These are phyloP conservation scores for Rubus parviflorus DNA, from an alignment of 306 rosid species.

Conservation along the genomic window DNA sequence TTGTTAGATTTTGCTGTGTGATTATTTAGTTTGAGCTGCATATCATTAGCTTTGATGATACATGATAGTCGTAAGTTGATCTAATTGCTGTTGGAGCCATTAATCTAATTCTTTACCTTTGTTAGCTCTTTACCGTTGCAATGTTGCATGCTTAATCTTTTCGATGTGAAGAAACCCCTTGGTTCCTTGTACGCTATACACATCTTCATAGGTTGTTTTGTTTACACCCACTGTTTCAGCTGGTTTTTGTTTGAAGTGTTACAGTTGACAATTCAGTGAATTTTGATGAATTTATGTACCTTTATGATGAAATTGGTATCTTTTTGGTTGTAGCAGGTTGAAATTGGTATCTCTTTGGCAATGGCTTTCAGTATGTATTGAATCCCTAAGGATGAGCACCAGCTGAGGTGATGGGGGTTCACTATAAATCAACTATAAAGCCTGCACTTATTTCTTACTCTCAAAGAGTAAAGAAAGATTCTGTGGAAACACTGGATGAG, in stretches of 20 bases:
- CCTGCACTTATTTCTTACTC: slow-evolving; percentile 57
- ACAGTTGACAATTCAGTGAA: too few species aligned
- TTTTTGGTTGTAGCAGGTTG: too few species aligned
- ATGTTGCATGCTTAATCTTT: not conserved
- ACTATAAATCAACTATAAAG: slow-evolving; percentile 58
- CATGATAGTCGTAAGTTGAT: not conserved
- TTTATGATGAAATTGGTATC: not conserved
- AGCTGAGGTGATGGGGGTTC: slow-evolving; percentile 78
- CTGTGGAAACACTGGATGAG: slow-evolving; percentile 67
- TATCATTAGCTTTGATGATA: not conserved
- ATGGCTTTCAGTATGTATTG: slow-evolving; percentile 60
- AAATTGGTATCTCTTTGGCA: slow-evolving; percentile 15
- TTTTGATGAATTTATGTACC: too few species aligned
- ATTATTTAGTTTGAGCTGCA: not conserved
- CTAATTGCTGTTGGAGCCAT: not conserved
- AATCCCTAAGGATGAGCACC: slow-evolving; percentile 71
- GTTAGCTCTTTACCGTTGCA: too few species aligned
- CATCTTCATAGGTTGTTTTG: not conserved
- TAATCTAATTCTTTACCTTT: not conserved
- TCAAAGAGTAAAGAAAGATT: slow-evolving; percentile 58
- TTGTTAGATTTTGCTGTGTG: not conserved
- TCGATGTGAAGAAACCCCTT: not conserved
- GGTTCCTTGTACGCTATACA: not conserved
- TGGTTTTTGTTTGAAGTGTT: too few species aligned
- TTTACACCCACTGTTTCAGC: not conserved